Conservation (phyloP, 208 protist species). For the Crithidia expoeki region DNA sequence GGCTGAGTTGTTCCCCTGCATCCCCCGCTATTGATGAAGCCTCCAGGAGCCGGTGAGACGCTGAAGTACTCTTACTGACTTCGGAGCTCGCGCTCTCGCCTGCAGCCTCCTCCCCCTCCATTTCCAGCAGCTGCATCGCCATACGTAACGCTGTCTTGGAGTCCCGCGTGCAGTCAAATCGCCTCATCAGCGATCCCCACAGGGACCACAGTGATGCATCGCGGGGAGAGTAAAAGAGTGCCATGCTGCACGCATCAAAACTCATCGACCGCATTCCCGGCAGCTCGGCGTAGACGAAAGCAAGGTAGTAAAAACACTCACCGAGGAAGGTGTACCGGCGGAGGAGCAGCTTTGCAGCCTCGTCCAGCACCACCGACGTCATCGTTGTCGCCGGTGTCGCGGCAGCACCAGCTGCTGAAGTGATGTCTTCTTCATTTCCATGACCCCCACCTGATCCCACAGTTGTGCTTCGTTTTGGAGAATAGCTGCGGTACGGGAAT, state of each 20-base stretch:
- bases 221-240: slow-evolving; percentile 19
- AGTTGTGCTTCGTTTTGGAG: background rate
- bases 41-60: background rate
- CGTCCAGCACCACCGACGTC: background rate
- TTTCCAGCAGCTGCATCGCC: slow-evolving; percentile 10
- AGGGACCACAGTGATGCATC: slow-evolving; percentile 15
- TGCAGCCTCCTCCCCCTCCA: background rate
- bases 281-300: slow-evolving; percentile 29
- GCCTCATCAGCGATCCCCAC: background rate
- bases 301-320: slow-evolving; percentile 32
- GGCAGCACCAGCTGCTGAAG: too few relatives aligned
- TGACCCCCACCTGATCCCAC: background rate
- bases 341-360: background rate
- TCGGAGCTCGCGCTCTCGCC: background rate
- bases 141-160: slow-evolving; percentile 1
- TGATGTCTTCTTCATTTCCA: background rate
- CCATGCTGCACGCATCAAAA: slow-evolving; percentile 17
- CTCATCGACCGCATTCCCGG: slow-evolving; percentile 9
- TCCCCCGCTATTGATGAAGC: background rate
- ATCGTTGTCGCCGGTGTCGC: background rate
- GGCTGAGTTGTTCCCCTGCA: background rate
- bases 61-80: background rate
- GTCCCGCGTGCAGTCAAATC: slow-evolving; percentile 1
- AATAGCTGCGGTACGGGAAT: background rate
- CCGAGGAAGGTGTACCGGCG: slow-evolving; percentile 32